phyloP scores from a whole-genome alignment of 139 green algal species.

The Micromonas pusilla region DNA sequence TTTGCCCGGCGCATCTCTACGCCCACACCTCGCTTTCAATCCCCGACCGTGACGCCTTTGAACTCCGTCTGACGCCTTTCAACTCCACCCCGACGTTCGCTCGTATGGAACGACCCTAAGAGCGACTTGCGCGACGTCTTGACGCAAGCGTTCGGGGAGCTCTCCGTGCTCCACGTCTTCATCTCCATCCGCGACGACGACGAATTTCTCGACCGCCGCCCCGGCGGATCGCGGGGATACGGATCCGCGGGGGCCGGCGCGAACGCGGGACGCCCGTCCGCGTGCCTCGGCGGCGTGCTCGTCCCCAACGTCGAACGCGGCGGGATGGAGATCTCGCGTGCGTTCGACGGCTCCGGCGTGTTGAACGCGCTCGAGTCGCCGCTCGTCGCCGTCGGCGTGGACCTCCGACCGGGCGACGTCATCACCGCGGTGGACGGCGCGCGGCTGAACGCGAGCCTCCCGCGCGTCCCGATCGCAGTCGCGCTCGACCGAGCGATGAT shows the following conservation, averaged over 20 bases:
- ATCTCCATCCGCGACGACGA: not conserved
- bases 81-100: too few species aligned
- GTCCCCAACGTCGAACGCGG: not conserved
- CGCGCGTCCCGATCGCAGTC: not conserved
- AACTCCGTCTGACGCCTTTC: too few species aligned
- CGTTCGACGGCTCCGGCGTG: not conserved
- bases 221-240: too few species aligned
- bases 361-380: not conserved
- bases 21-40: too few species aligned
- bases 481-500: not conserved
- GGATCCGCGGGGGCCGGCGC: not conserved
- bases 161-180: conserved; percentile 18
- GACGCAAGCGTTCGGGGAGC: conserved; percentile 11
- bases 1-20: too few species aligned
- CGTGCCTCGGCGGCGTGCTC: not conserved
- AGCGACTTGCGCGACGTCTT: conserved; percentile 12
- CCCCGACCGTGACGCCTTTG: too few species aligned
- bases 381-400: not conserved
- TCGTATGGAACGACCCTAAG: too few species aligned
- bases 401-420: conserved; percentile 16
- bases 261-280: not conserved
- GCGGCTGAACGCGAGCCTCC: not conserved
- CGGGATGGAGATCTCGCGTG: not conserved
- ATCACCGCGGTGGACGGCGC: conserved; percentile 15
- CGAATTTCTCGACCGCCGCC: too few species aligned